These are phyloP conservation scores for Kingdonia uniflora DNA, from an alignment of 164 flowering plant genomes.

Conservation along the genomic window DNA sequence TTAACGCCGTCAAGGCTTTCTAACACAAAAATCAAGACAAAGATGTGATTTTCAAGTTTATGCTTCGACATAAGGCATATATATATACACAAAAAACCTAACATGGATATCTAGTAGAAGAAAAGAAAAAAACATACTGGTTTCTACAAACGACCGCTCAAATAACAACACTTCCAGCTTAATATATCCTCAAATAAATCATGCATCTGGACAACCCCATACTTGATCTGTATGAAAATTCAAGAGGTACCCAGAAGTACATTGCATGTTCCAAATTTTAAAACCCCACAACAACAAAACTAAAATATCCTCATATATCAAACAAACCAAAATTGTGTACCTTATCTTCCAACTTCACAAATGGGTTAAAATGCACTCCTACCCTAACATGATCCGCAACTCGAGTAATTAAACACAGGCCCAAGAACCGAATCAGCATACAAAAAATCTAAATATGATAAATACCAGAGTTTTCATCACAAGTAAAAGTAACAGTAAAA, in stretches of 20 bases:
- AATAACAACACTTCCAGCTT: constrained; percentile 72
- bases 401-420: constrained; percentile 40
- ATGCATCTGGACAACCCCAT: constrained; percentile 86
- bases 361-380: constrained; percentile 95
- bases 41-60: no score
- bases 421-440: constrained; percentile 2
- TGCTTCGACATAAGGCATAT: no score
- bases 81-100: no score
- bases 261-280: not conserved
- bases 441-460: not conserved
- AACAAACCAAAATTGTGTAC: constrained; percentile 22
- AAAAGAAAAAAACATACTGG: constrained; percentile 47
- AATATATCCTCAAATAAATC: constrained; percentile 69
- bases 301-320: not conserved
- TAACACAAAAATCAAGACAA: no score
- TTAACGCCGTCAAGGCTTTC: no score
- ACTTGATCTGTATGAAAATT: constrained; percentile 48
- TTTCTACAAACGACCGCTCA: constrained; percentile 90
- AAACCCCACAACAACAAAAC: no score
- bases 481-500: not conserved
- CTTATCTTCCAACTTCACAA: constrained; percentile 51
- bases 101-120: no score
- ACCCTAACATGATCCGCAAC: constrained; percentile 79
- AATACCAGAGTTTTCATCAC: not conserved
- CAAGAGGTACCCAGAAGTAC: not conserved